Base-by-base conservation (phyloP, 108 stramenopile species). In the Skeletonema potamos region DNA sequence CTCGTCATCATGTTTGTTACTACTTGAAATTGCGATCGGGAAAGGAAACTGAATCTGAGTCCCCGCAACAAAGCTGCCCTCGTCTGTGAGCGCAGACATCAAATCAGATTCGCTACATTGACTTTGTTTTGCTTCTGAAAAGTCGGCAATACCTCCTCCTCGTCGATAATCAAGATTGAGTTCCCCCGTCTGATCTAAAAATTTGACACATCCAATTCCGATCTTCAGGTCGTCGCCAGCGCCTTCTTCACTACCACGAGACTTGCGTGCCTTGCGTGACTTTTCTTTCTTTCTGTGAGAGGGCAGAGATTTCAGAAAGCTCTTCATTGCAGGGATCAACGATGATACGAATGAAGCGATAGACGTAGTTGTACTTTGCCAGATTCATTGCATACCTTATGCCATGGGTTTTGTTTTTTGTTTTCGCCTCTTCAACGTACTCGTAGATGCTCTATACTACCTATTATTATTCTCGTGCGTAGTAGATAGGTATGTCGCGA, bases 301-400 rank as follows among this genome's bases (percentile, higher is more conserved):
- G 18, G 76, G 76, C 26, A 77, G 76, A 22, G 76, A 77, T 66
- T 74, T 66, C n/a, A 74, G 34, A 39, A 74, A 74, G 58, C 73
- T 74, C 30, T 66, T 66, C 64, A 66, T 66, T 13, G 9, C 7
- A 2, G 12, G 6, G 37, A 13, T 15, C 39, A 41, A 41, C 39
- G 36, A 37, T 10, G 3, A 41, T n/a, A n/a, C n/a, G n/a, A n/a
- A n/a, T n/a, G n/a, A n/a, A n/a, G n/a, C n/a, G n/a, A n/a, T n/a
- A n/a, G n/a, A n/a, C n/a, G n/a, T n/a, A n/a, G n/a, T n/a, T n/a
- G n/a, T n/a, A n/a, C n/a, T n/a, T n/a, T n/a, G n/a, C n/a, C n/a
- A n/a, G n/a, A n/a, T n/a, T n/a, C n/a, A n/a, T n/a, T n/a, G n/a
- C n/a, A n/a, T n/a, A n/a, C n/a, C n/a, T n/a, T n/a, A n/a, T n/a